Evolutionary conservation across 75 land plant genomes (phyloP), one percentile per base, ranked within the genome.

Genomic region (Sequoiadendron giganteum): DNA sequence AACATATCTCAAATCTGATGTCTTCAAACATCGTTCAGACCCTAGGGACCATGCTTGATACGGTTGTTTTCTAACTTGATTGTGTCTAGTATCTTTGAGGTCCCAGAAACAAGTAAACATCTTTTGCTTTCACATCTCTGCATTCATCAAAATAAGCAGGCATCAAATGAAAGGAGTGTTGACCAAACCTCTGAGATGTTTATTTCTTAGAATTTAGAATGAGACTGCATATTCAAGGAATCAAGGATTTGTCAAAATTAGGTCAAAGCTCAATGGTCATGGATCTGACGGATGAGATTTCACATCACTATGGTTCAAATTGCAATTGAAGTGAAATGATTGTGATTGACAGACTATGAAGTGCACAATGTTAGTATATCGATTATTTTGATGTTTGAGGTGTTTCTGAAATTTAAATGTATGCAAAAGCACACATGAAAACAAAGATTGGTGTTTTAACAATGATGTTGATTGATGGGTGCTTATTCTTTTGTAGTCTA

Each of bases 1-100:
- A 96, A 90, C 95, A 97, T 87, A 98, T 97, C 85, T 96, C 99
- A 15, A 93, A 97, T 87, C 90, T 97, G 89, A 97, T 96, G 99
- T 97, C 99, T 10, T 96, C 99, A 43, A 96, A 97, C 87, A 97
- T 97, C 76, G 91, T 96, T 48, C 99, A 96, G 88, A 97, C 96
- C 13, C 88, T 97, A n/a, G 96, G 98, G 14, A 96, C 99, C 52
- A 96, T 97, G 99, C 92, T 96, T 40, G 95, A 97, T 87, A 97
- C 99, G 28, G 98, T 97, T 86, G 95, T 97, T 15, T 97, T 97
- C 86, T 96, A 91, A 75, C 1, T 48, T 28, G 10, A 14, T 68
- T 68, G 72, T n/a, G 30, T n/a, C 5, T 68, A n/a, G 30, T 28
- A 68, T 68, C 7, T 0, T 28, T 16, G 4, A 68, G 28, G 72